Conservation (phyloP, 2,329 filamentous ascomycete genomes). For the Mycogone perniciosa region DNA sequence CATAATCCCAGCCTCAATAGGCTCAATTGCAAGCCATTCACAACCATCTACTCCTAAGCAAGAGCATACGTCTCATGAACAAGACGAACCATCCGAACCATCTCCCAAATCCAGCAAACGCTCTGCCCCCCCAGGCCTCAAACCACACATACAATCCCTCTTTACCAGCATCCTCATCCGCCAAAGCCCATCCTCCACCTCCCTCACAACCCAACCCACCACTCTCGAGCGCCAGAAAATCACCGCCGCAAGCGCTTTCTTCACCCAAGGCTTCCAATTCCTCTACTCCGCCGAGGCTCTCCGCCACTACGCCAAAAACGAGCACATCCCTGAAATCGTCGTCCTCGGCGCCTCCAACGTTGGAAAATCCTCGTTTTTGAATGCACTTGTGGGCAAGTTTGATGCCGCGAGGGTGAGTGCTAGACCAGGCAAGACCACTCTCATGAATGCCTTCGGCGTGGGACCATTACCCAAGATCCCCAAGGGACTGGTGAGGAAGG, state of each 20-base stretch:
- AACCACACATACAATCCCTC: slow-evolving; percentile 13
- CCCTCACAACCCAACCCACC: slow-evolving; percentile 12
- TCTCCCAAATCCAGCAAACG: neutral
- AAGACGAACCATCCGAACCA: neutral
- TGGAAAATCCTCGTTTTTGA: slow-evolving; percentile 84
- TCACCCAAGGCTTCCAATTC: slow-evolving; percentile 28
- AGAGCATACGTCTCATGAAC: neutral
- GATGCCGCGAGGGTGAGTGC: slow-evolving; percentile 44
- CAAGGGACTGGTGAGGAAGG: slow-evolving; percentile 22
- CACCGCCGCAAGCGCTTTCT: slow-evolving; percentile 26
- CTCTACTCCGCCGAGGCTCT: slow-evolving; percentile 46
- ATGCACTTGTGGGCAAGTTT: slow-evolving; percentile 58
- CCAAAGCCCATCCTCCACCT: slow-evolving; percentile 6
- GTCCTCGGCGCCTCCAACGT: slow-evolving; percentile 84
- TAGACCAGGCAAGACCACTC: slow-evolving; percentile 46
- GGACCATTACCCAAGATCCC: slow-evolving; percentile 34
- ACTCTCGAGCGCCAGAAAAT: slow-evolving; percentile 19
- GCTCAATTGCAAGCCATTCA: neutral
- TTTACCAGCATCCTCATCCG: slow-evolving; percentile 14
- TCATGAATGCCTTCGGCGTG: slow-evolving; percentile 51
- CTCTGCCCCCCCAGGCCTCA: slow-evolving; percentile 8
- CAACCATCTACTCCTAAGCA: neutral
- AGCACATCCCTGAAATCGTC: slow-evolving; percentile 56
- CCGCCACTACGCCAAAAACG: slow-evolving; percentile 45
- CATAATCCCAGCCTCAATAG: neutral